A percentile compares a stretch with the other conserved stretches of the same genome.
Conservation (phyloP, 2,329 filamentous ascomycete genomes). For the Thielaviopsis euricoi region DNA sequence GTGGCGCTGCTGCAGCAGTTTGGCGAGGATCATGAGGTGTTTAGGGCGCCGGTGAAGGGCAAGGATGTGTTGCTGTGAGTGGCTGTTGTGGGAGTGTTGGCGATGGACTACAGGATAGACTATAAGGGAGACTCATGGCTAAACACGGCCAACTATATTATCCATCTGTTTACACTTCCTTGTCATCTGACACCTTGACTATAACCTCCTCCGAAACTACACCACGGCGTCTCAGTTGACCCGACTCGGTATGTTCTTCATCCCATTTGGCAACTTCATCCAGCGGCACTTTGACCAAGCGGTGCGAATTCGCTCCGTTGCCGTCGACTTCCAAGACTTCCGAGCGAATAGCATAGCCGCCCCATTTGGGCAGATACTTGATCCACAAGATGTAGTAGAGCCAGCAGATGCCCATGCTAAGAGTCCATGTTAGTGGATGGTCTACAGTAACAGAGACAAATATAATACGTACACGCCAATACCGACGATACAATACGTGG, state of each 20-base stretch:
- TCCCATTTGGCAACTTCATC: slow-evolving; percentile 39
- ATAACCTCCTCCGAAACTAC: neutral
- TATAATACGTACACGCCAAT: slow-evolving; percentile 39
- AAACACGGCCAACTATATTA: too few relatives aligned
- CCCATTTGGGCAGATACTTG: slow-evolving; percentile 32
- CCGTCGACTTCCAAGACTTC: slow-evolving; percentile 35
- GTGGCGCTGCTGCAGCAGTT: neutral
- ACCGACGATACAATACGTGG: slow-evolving; percentile 48
- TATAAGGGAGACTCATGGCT: too few relatives aligned
- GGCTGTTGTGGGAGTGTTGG: too few relatives aligned
- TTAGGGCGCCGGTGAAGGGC: neutral
- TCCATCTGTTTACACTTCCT: neutral
- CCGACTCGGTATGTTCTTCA: slow-evolving; percentile 35
- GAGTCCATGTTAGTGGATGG: neutral
- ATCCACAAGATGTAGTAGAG: slow-evolving; percentile 46
- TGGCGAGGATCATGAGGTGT: slow-evolving; percentile 1
- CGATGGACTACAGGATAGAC: too few relatives aligned
- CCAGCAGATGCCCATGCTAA: slow-evolving; percentile 33
- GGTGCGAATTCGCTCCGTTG: slow-evolving; percentile 26
- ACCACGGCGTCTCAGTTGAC: slow-evolving; percentile 15
- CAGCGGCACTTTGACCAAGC: slow-evolving; percentile 36
- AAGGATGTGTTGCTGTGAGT: neutral
- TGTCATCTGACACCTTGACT: neutral
- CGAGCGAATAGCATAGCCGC: slow-evolving; percentile 38
- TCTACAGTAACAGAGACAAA: neutral